Evolutionary conservation across 2,329 filamentous ascomycete genomes (phyloP).

Genomic region (Atkinsonella texensis): DNA sequence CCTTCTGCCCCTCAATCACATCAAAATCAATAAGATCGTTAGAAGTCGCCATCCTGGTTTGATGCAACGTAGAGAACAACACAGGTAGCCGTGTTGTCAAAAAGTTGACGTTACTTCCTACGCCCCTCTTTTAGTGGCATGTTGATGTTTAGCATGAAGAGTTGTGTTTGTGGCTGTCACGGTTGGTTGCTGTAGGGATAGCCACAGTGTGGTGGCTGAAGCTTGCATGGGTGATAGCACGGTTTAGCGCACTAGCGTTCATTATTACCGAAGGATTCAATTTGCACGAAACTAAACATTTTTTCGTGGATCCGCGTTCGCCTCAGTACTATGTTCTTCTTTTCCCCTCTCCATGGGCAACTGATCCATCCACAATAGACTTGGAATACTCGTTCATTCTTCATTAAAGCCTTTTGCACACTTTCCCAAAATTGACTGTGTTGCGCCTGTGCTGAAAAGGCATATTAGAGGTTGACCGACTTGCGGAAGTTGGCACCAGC

Average conservation of each 20-base stretch:
- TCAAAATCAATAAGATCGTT: conserved; percentile 63
- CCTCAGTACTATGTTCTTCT: neutral
- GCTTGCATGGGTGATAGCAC: neutral
- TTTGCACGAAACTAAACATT: neutral
- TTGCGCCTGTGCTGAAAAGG: neutral
- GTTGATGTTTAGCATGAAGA: conserved; percentile 10
- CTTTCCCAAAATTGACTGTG: no score
- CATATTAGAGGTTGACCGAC: conserved; percentile 66
- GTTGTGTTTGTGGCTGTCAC: neutral
- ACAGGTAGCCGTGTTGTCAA: conserved; percentile 1
- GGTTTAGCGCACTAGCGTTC: neutral
- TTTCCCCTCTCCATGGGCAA: neutral
- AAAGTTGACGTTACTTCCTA: neutral
- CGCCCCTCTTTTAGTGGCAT: neutral
- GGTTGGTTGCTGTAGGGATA: conserved; percentile 10
- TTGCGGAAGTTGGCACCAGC: conserved; percentile 88
- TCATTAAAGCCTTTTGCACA: neutral
- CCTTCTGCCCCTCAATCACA: conserved; percentile 90
- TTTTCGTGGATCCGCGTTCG: neutral
- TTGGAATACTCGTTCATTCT: neutral
- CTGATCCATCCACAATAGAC: neutral
- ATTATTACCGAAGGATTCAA: no score
- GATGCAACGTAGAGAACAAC: conserved; percentile 11
- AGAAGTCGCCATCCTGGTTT: conserved; percentile 32
- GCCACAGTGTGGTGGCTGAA: conserved; percentile 5